phyloP scores from a whole-genome alignment of 2,329 filamentous ascomycete genomes.

The Ophidiomyces ophidiicola region DNA sequence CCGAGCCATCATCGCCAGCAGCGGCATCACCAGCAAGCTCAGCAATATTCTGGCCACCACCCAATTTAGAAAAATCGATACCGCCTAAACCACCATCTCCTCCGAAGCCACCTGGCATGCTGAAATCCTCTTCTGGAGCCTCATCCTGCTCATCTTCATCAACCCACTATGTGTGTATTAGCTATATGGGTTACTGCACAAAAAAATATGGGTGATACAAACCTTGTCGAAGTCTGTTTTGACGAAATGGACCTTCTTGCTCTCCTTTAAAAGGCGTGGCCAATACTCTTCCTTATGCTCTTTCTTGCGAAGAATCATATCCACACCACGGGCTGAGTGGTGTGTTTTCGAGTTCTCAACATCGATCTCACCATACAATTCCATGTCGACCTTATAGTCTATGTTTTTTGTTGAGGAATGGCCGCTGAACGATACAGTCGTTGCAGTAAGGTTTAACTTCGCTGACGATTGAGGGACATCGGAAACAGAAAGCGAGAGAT shows the following conservation, averaged over 20 bases:
- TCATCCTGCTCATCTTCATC: constrained; percentile 98
- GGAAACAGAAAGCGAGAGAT: constrained; percentile 77
- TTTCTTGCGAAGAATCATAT: constrained; percentile 94
- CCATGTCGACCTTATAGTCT: constrained; percentile 73
- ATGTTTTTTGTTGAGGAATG: constrained; percentile 72
- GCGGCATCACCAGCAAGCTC: constrained; percentile 31
- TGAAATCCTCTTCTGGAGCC: constrained; percentile 63
- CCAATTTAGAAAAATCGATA: constrained; percentile 90
- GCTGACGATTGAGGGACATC: constrained; percentile 66
- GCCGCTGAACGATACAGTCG: constrained; percentile 67
- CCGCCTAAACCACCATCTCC: constrained; percentile 60
- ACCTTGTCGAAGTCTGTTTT: constrained; percentile 99
- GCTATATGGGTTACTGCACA: constrained; percentile 5
- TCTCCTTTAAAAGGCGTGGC: constrained; percentile 85
- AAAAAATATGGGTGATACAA: constrained; percentile 19
- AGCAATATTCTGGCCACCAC: constrained; percentile 46
- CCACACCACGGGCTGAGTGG: constrained; percentile 78
- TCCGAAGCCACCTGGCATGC: constrained; percentile 38
- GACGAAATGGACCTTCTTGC: constrained; percentile 82
- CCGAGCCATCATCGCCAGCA: constrained; percentile 33
- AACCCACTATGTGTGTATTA: constrained; percentile 54
- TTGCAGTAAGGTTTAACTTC: constrained; percentile 72
- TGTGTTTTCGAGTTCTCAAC: constrained; percentile 68
- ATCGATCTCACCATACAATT: constrained; percentile 87
- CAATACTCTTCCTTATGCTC: constrained; percentile 89